Conservation (phyloP, 768 basidiomycete genomes). For the Hydnum rufescens region DNA sequence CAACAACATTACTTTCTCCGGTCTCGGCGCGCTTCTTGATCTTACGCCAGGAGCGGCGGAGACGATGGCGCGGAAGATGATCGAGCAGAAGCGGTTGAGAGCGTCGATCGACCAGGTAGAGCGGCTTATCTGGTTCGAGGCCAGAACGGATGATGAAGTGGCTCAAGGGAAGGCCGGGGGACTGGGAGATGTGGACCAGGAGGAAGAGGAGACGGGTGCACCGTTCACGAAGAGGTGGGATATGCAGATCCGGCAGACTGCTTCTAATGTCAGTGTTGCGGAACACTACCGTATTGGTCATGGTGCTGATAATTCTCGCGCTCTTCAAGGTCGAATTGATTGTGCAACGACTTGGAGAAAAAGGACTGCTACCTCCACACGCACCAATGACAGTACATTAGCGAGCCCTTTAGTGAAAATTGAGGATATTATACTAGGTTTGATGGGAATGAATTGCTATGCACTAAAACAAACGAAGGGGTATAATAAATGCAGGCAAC, state of each 20-base stretch:
- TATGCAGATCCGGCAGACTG: constrained; percentile 72
- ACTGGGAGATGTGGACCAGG: constrained; percentile 69
- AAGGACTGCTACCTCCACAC: constrained; percentile 30
- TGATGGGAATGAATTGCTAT: no score
- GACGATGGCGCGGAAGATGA: constrained; percentile 96
- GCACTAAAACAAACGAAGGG: no score
- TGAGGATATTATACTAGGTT: no score
- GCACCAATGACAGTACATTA: no score
- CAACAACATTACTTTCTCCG: constrained; percentile 89
- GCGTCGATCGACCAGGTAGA: constrained; percentile 95
- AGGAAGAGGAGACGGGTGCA: constrained; percentile 70
- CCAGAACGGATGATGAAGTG: constrained; percentile 66
- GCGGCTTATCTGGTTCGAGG: constrained; percentile 84
- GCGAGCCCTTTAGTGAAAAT: no score
- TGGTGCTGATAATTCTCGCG: neutral
- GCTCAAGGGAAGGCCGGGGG: constrained; percentile 91
- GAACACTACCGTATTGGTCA: neutral
- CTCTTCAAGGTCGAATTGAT: constrained; percentile 54
- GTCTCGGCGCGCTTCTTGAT: constrained; percentile 78
- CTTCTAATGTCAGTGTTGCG: constrained; percentile 46
- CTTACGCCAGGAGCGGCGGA: constrained; percentile 85
- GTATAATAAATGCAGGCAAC: no score
- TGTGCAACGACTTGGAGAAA: constrained; percentile 61
- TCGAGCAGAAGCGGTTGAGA: constrained; percentile 84
- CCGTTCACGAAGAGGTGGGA: constrained; percentile 95